These are phyloP conservation scores for Didymella pinodella DNA, from an alignment of 2,329 filamentous ascomycete genomes.

Conservation along the genomic window DNA sequence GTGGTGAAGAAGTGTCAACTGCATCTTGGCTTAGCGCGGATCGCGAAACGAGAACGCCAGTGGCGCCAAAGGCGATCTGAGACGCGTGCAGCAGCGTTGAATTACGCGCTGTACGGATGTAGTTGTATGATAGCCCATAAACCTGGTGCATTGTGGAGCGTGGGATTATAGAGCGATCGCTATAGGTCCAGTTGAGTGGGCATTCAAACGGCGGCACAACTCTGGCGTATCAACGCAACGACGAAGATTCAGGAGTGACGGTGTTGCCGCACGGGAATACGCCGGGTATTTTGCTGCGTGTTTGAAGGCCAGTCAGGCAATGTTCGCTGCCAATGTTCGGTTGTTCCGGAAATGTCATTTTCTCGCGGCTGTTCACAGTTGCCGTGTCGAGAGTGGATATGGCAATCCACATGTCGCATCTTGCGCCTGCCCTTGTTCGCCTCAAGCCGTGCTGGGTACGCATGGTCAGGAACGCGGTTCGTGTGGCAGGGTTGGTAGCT, in stretches of 20 bases:
- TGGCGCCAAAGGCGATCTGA: constrained; percentile 35
- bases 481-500: constrained; percentile 20
- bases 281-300: constrained; percentile 4
- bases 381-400: constrained; percentile 28
- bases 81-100: constrained; percentile 6
- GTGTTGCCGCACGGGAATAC: constrained; percentile 13
- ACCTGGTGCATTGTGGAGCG: constrained; percentile 2
- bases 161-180: neutral
- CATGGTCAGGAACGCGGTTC: constrained; percentile 12
- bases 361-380: constrained; percentile 9
- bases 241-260: neutral
- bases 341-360: constrained; percentile 15
- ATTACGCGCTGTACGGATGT: constrained; percentile 5
- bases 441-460: constrained; percentile 4
- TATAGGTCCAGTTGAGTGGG: neutral
- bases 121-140: neutral
- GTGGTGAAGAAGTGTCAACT: constrained; percentile 41
- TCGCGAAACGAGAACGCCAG: constrained; percentile 34
- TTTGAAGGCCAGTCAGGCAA: constrained; percentile 10
- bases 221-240: neutral
- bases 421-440: constrained; percentile 24
- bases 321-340: constrained; percentile 7
- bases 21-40: constrained; percentile 39
- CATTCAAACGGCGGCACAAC: constrained; percentile 4
- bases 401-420: constrained; percentile 19